Evolutionary conservation across 257 asterid species (phyloP).

Genomic region (Jacaranda mimosifolia): DNA sequence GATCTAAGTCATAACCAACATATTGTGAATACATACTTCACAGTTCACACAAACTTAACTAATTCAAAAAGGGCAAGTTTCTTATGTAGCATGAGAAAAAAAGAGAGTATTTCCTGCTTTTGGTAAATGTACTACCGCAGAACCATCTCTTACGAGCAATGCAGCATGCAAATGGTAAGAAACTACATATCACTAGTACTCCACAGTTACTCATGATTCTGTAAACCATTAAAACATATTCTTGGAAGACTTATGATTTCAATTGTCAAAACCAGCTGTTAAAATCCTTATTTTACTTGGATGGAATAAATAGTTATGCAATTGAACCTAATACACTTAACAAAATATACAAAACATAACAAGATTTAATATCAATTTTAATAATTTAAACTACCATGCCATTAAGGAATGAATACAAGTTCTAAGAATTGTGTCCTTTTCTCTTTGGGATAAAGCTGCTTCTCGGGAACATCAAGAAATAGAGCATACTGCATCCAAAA

Average conservation of each 20-base stretch:
- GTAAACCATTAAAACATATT: not conserved
- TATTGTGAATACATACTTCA: not conserved
- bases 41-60: not conserved
- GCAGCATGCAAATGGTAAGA: slow-evolving; percentile 3
- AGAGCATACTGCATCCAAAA: not conserved
- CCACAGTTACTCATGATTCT: slow-evolving; percentile 7
- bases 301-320: not conserved
- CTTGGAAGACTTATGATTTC: not conserved
- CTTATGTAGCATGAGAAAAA: not conserved
- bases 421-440: not conserved
- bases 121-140: not conserved
- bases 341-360: slow-evolving; percentile 1
- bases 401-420: not conserved
- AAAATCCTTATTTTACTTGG: not conserved
- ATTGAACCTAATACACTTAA: not conserved
- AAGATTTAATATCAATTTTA: not conserved
- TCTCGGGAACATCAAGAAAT: slow-evolving; percentile 1
- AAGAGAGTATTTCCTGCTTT: not conserved
- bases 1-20: not conserved
- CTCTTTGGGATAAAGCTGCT: not conserved
- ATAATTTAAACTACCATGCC: not conserved
- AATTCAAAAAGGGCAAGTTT: not conserved
- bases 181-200: slow-evolving; percentile 10
- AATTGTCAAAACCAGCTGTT: not conserved
- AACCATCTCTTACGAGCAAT: not conserved